Evolutionary conservation across 108 stramenopile species (phyloP).

Genomic region (Seminavis robusta): DNA sequence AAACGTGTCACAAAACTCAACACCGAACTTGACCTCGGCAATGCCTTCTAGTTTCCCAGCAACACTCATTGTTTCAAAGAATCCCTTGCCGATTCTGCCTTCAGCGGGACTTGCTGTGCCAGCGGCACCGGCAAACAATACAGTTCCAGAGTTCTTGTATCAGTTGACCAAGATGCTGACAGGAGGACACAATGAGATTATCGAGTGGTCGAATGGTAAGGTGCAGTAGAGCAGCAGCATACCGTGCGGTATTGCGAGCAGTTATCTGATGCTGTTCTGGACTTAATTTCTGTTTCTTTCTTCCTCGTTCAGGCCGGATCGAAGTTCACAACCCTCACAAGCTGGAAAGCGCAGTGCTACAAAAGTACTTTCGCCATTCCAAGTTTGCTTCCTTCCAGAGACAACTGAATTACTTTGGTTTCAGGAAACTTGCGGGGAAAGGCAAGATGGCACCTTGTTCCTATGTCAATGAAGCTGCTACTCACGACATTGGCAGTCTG

Average conservation of each 20-base stretch:
- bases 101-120: too few species aligned
- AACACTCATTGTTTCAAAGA: too few species aligned
- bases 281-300: background rate
- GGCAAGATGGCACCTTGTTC: slow-evolving; percentile 92
- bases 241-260: background rate
- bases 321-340: slow-evolving; percentile 78
- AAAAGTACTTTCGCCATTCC: slow-evolving; percentile 89
- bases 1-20: too few species aligned
- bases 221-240: background rate
- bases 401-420: slow-evolving; percentile 90
- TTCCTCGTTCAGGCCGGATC: slow-evolving; percentile 31
- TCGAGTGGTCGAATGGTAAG: slow-evolving; percentile 76
- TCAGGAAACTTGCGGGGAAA: slow-evolving; percentile 88
- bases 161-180: slow-evolving; percentile 88
- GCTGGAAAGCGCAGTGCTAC: slow-evolving; percentile 73
- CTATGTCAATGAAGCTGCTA: slow-evolving; percentile 81
- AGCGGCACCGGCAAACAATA: too few species aligned
- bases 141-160: slow-evolving; percentile 83
- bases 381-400: slow-evolving; percentile 88
- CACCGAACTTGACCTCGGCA: too few species aligned
- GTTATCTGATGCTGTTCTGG: background rate
- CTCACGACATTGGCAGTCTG: slow-evolving; percentile 65
- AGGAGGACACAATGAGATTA: slow-evolving; percentile 72
- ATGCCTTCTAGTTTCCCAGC: too few species aligned
- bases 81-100: too few species aligned